Evolutionary conservation across 169 alveolate species (phyloP), one percentile per base, ranked within the genome.

Genomic region (Nephromyces sp.): DNA sequence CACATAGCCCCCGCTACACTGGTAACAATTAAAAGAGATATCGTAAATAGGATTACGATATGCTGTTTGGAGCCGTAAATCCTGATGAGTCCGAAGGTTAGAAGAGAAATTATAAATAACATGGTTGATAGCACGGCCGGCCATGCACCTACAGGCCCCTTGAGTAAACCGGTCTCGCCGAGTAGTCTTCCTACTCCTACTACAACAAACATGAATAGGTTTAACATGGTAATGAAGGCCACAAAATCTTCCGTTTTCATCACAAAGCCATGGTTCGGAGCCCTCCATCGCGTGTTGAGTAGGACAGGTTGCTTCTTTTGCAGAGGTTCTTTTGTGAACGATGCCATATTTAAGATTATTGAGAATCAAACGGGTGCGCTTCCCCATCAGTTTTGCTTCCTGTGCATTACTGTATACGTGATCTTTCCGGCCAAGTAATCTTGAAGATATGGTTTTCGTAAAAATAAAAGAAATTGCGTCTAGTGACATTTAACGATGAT

Each of bases 201-300:
- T 68, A 81, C 61, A 30, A 81, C 82, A 57, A 72, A 81, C n/a
- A 82, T 72, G 66, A 72, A 78, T 62, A 81, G 35, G 32, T 77
- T 78, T 66, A 77, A 81, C 32, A 81, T 76, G 22, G 84, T 79
- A 31, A 81, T 72, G 28, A 74, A 52, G 43, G 78, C 87, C 34
- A 76, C 87, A 53, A 81, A 81, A 31, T 81, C 87, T 68, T 81
- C 87, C 51, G 81, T 74, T 29, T 74, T 71, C 64, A 81, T 72
- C 33, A 77, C 75, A 28, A 74, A 32, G 1, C 85, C 76, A 52
- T 81, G 87, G 29, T 79, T 68, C 6, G 62, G 72, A 6, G 63
- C 6, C 21, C 43, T 21, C 77, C 77, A 71, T 35, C n/a, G n/a
- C n/a, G n/a, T n/a, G n/a, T n/a, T n/a, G n/a, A n/a, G n/a, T n/a